Conservation (phyloP, 495 filamentous ascomycete species). For the Talaromyces stipitatus region DNA sequence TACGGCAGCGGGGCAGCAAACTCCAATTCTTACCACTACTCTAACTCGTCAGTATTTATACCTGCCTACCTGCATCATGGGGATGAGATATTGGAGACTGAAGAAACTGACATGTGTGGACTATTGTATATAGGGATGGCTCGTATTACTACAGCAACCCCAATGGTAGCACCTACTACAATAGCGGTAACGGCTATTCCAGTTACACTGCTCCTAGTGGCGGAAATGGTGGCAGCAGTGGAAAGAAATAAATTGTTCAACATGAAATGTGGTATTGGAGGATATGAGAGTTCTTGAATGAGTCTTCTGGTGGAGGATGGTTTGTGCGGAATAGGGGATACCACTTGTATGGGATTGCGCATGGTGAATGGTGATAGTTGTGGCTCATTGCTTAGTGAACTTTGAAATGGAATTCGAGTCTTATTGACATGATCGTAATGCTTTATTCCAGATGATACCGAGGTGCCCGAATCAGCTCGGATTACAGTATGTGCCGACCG, state of each 20-base stretch:
- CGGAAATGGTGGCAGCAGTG: constrained; percentile 8
- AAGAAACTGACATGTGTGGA: not conserved
- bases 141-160: constrained; percentile 48
- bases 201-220: constrained; percentile 26
- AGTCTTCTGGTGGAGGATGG: not conserved
- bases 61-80: not conserved
- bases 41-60: constrained; percentile 27
- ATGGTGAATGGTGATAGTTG: too few species aligned
- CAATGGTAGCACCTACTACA: constrained; percentile 45
- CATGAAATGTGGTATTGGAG: not conserved
- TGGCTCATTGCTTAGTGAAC: too few species aligned
- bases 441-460: too few species aligned
- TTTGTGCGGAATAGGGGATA: too few species aligned
- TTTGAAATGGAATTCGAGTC: too few species aligned
- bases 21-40: constrained; percentile 42
- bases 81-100: not conserved
- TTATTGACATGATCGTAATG: too few species aligned
- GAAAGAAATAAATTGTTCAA: not conserved
- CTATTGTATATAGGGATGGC: constrained; percentile 25
- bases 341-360: too few species aligned
- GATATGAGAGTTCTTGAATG: not conserved
- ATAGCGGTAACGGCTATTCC: constrained; percentile 31
- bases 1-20: constrained; percentile 36
- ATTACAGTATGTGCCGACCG: too few species aligned
- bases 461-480: too few species aligned